Evolutionary conservation across 2,329 filamentous ascomycete genomes (phyloP).

Genomic region (Boeremia exigua): DNA sequence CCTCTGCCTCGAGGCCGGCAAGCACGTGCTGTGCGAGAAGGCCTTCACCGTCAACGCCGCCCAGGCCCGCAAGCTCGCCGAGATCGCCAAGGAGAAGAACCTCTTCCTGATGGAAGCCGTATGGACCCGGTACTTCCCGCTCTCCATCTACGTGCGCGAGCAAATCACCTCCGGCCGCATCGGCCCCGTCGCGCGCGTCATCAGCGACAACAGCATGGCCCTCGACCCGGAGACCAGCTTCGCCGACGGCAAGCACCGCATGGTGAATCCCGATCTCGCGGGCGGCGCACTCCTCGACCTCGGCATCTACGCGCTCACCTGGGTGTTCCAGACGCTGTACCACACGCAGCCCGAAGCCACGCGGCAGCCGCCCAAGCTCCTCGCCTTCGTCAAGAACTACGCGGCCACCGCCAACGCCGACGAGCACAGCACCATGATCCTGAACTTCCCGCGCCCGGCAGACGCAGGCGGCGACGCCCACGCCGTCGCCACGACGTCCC

Average conservation of each 20-base stretch:
- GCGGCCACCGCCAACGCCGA: constrained; percentile 76
- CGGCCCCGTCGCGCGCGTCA: constrained; percentile 63
- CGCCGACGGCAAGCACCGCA: constrained; percentile 64
- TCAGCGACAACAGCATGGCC: constrained; percentile 65
- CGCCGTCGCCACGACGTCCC: constrained; percentile 67
- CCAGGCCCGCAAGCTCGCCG: constrained; percentile 74
- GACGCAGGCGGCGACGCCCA: constrained; percentile 64
- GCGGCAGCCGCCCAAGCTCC: constrained; percentile 72
- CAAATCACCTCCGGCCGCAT: constrained; percentile 63
- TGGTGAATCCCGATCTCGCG: constrained; percentile 83
- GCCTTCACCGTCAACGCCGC: constrained; percentile 83
- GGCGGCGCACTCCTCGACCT: constrained; percentile 84
- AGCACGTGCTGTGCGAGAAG: constrained; percentile 91
- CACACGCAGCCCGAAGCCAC: constrained; percentile 70
- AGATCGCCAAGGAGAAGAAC: constrained; percentile 73
- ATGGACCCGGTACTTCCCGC: constrained; percentile 87
- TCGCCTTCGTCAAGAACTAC: constrained; percentile 71
- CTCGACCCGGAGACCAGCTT: constrained; percentile 65
- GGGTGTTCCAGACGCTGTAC: constrained; percentile 90
- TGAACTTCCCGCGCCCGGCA: constrained; percentile 71
- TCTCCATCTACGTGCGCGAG: constrained; percentile 77
- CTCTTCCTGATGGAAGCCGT: constrained; percentile 65
- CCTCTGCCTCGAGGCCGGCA: constrained; percentile 82
- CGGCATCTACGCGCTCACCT: constrained; percentile 87
- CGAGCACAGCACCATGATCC: constrained; percentile 77